phyloP scores from a whole-genome alignment of 371 early-diverging fungal genomes.

The Rhizopus microsporus region DNA sequence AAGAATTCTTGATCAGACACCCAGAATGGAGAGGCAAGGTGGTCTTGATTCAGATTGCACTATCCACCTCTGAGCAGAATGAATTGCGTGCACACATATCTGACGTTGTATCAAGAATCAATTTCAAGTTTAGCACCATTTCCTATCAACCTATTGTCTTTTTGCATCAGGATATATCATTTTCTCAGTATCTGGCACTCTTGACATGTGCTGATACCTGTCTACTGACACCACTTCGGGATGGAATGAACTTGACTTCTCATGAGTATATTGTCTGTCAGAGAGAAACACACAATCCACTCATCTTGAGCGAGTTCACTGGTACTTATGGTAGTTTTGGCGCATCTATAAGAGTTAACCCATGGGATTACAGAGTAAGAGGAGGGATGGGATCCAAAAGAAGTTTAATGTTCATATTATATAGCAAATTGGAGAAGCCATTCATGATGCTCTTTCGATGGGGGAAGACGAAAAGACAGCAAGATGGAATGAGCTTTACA shows the following conservation, averaged over 20 bases:
- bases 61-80: slow-evolving; percentile 69
- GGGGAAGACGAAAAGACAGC: slow-evolving; percentile 35
- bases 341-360: slow-evolving; percentile 85
- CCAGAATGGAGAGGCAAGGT: slow-evolving; percentile 83
- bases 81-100: slow-evolving; percentile 81
- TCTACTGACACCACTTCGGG: slow-evolving; percentile 90
- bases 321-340: slow-evolving; percentile 93
- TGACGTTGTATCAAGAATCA: slow-evolving; percentile 86
- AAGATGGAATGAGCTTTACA: slow-evolving; percentile 67
- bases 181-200: slow-evolving; percentile 88
- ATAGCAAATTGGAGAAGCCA: slow-evolving; percentile 80
- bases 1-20: slow-evolving; percentile 74
- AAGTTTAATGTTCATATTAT: not conserved
- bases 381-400: not conserved
- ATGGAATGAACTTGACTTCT: slow-evolving; percentile 97
- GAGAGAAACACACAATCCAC: slow-evolving; percentile 76
- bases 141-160: slow-evolving; percentile 94
- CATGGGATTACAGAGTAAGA: slow-evolving; percentile 74
- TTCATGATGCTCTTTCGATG: slow-evolving; percentile 82
- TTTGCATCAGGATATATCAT: slow-evolving; percentile 86
- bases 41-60: slow-evolving; percentile 71
- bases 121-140: slow-evolving; percentile 90
- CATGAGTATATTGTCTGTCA: slow-evolving; percentile 96
- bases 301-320: slow-evolving; percentile 93
- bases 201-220: slow-evolving; percentile 90